These are phyloP conservation scores for Panicum miliaceum DNA, from an alignment of 176 grass and related monocot species.

Conservation along the genomic window DNA sequence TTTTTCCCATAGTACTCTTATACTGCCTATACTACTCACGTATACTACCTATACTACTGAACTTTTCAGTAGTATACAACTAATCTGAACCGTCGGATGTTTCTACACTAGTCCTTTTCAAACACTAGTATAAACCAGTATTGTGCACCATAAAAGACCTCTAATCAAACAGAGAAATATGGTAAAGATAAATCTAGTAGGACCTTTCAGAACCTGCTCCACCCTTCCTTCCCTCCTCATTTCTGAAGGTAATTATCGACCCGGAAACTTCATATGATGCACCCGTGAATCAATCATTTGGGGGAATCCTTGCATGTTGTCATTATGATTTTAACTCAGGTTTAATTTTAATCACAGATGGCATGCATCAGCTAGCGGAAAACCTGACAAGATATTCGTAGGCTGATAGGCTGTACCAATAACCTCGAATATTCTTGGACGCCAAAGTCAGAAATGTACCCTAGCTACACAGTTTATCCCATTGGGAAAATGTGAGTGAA, in stretches of 20 bases:
- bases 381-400: conserved; percentile 41
- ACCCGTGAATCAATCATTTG: conserved; percentile 2
- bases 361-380: conserved; percentile 1
- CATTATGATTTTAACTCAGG: background rate
- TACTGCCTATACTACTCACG: too few species aligned
- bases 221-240: conserved; percentile 31
- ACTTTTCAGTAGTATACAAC: too few species aligned
- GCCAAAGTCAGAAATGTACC: conserved; percentile 20
- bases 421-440: conserved; percentile 40
- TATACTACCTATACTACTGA: too few species aligned
- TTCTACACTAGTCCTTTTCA: too few species aligned
- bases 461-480: background rate
- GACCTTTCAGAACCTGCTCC: conserved; percentile 11
- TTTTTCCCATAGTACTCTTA: too few species aligned
- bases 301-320: background rate
- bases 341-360: conserved; percentile 20
- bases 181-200: conserved; percentile 14
- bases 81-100: too few species aligned
- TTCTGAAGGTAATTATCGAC: conserved; percentile 32
- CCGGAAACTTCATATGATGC: conserved; percentile 24
- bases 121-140: too few species aligned
- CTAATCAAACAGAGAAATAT: background rate
- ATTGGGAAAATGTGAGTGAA: conserved; percentile 26
- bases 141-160: too few species aligned
- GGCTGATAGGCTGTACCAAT: conserved; percentile 38